These are phyloP conservation scores for Miamiensis avidus DNA, from an alignment of 169 alveolate species.

Conservation along the genomic window DNA sequence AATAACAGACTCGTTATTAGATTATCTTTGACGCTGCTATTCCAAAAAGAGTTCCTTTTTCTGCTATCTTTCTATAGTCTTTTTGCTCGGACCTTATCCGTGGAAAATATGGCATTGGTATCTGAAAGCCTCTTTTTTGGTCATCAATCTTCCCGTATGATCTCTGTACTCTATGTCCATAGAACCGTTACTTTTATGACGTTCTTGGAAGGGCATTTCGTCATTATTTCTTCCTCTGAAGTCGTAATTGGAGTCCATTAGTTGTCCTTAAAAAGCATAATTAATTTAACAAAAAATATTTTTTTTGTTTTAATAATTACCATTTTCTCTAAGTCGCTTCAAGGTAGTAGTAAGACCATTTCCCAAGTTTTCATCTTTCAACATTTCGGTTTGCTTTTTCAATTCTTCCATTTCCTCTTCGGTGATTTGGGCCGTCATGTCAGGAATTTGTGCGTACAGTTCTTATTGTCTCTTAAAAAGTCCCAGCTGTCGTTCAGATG, in stretches of 20 bases:
- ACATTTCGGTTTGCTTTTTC: background rate
- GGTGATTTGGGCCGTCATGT: background rate
- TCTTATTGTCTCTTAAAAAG: conserved; percentile 4
- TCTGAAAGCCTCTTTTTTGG: conserved; percentile 50
- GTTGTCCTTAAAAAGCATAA: no score
- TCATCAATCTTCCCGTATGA: conserved; percentile 35
- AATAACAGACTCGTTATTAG: no score
- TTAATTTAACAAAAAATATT: no score
- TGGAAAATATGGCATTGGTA: conserved; percentile 39
- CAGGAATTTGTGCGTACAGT: background rate
- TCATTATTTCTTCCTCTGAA: conserved; percentile 23
- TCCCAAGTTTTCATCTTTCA: conserved; percentile 10
- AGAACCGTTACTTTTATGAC: conserved; percentile 11
- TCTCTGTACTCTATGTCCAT: conserved; percentile 33
- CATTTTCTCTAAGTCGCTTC: conserved; percentile 25
- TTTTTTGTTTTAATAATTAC: no score
- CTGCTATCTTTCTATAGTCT: conserved; percentile 22
- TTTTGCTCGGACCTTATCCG: conserved; percentile 40
- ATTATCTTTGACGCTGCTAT: no score
- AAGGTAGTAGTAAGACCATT: conserved; percentile 31
- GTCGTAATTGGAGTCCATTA: conserved; percentile 18
- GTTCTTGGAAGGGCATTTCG: conserved; percentile 5
- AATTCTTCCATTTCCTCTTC: conserved; percentile 7
- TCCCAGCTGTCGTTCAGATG: conserved; percentile 34
- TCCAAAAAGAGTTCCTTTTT: background rate